phyloP scores from a whole-genome alignment of 441 rosid genomes.

The Daphne laureola region DNA sequence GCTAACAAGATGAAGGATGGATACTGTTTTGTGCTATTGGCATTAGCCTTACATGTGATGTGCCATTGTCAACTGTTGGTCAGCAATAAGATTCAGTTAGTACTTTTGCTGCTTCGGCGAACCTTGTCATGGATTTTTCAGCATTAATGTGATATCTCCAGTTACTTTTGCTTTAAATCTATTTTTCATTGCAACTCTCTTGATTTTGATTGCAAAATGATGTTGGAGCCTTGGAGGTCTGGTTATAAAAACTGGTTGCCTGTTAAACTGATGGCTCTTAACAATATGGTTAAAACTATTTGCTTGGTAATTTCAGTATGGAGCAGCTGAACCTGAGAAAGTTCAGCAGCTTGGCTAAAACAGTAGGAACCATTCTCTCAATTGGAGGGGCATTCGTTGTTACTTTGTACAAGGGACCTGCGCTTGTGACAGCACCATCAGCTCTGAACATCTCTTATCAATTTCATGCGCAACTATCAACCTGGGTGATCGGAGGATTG shows the following conservation, averaged over 20 bases:
- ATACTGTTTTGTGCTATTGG: no score
- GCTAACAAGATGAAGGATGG: no score
- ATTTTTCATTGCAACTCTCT: no score
- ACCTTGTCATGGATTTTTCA: no score
- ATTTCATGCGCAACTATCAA: slow-evolving; percentile 23
- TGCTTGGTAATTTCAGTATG: slow-evolving; percentile 29
- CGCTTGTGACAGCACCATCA: slow-evolving; percentile 19
- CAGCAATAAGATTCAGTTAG: no score
- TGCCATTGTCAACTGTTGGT: no score
- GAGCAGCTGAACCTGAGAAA: slow-evolving; percentile 38
- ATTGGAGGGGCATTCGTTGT: slow-evolving; percentile 44
- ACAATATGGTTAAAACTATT: slow-evolving; percentile 13
- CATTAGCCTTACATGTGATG: no score
- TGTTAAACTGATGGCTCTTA: not conserved
- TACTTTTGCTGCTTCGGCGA: no score
- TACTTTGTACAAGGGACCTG: slow-evolving; percentile 44
- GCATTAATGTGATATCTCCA: no score
- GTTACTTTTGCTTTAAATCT: no score
- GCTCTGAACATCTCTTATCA: slow-evolving; percentile 17
- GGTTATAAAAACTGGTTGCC: not conserved
- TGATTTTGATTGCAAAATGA: not conserved
- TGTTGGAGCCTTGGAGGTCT: not conserved
- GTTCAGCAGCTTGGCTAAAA: slow-evolving; percentile 31
- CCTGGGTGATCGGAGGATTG: slow-evolving; percentile 51
- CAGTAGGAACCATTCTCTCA: slow-evolving; percentile 37